These are phyloP conservation scores for Aspergillus quadrilineatus DNA, from an alignment of 2,329 filamentous ascomycete species.

Conservation along the genomic window DNA sequence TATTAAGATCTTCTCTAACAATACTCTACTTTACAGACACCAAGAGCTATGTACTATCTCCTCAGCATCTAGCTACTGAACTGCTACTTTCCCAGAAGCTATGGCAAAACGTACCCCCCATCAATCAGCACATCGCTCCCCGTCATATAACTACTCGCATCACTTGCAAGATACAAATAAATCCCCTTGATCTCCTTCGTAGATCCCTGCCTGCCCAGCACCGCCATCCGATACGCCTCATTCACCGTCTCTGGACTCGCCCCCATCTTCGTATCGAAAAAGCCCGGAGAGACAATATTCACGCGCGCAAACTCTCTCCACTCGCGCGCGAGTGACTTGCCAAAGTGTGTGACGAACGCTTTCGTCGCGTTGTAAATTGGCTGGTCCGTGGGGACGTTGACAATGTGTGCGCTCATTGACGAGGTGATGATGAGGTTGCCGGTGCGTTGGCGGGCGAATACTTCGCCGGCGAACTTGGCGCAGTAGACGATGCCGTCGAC, in stretches of 20 bases:
- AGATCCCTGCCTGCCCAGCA: conserved; percentile 42
- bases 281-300: conserved; percentile 56
- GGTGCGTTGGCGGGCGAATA: conserved; percentile 45
- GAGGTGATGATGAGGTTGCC: conserved; percentile 52
- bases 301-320: conserved; percentile 60
- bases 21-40: no score
- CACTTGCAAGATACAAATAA: conserved; percentile 48
- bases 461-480: conserved; percentile 46
- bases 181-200: conserved; percentile 40
- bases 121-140: conserved; percentile 51
- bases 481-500: conserved; percentile 52
- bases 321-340: conserved; percentile 56
- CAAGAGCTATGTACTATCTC: no score
- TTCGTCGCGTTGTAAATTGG: conserved; percentile 59
- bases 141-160: conserved; percentile 51
- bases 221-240: conserved; percentile 50
- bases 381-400: conserved; percentile 55
- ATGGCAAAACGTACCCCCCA: conserved; percentile 46
- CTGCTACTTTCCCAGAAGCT: background rate
- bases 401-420: conserved; percentile 52
- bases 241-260: conserved; percentile 46
- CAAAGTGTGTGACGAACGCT: conserved; percentile 57
- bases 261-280: conserved; percentile 58
- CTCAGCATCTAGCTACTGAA: no score
- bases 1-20: no score